Percentiles rank a stretch among this genome's conserved stretches.
Evolutionary conservation across 495 filamentous ascomycete species (phyloP).

Genomic region (Jackrogersella multiformis): DNA sequence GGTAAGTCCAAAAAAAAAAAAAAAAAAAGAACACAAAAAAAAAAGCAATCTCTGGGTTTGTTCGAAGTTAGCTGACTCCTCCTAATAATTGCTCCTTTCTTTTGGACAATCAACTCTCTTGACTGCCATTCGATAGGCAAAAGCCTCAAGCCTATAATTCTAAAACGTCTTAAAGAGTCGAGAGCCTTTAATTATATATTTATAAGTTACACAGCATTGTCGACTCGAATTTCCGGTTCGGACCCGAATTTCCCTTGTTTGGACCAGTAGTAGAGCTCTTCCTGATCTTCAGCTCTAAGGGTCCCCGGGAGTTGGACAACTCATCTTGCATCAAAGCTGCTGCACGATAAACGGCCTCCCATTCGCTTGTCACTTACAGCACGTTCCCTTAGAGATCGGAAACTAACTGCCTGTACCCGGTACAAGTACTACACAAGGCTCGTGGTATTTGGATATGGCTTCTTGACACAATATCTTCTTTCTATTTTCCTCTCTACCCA

Average conservation of each 20-base stretch:
- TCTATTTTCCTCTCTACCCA: constrained; percentile 20
- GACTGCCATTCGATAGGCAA: neutral
- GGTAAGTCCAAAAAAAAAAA: too few species aligned
- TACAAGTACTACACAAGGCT: constrained; percentile 43
- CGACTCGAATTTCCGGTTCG: constrained; percentile 40
- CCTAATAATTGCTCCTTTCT: constrained; percentile 23
- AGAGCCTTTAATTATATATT: constrained; percentile 19
- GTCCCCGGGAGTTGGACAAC: constrained; percentile 52
- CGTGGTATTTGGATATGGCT: constrained; percentile 40
- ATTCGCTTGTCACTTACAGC: constrained; percentile 42
- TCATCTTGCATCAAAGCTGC: constrained; percentile 58
- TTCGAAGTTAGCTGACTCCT: constrained; percentile 15
- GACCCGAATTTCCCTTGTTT: constrained; percentile 28
- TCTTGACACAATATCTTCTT: constrained; percentile 36
- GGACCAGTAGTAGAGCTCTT: constrained; percentile 5
- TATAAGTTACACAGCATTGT: constrained; percentile 36
- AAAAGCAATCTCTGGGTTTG: constrained; percentile 27
- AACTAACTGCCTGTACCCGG: constrained; percentile 37
- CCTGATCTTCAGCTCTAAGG: constrained; percentile 27
- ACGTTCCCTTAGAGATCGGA: constrained; percentile 38
- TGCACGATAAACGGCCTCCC: constrained; percentile 53
- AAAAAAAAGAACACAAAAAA: neutral
- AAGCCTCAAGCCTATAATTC: constrained; percentile 9
- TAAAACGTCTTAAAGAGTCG: constrained; percentile 26
- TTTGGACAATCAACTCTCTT: constrained; percentile 9